Evolutionary conservation across 1,284 basidiomycete genomes (phyloP).

Genomic region (Gastroboletus turbinatus): DNA sequence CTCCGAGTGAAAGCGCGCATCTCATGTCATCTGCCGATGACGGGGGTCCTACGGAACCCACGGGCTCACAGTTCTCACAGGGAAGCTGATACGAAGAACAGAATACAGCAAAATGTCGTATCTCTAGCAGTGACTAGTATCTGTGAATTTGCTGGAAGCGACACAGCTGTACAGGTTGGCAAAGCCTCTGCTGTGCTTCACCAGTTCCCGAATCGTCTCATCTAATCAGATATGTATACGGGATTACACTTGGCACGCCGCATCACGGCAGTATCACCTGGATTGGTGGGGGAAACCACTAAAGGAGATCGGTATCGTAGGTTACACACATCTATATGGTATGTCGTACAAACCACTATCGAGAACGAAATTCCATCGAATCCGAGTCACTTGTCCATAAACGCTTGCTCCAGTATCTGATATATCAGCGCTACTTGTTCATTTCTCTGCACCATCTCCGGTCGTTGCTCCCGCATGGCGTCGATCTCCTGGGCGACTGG

Average conservation of each 20-base stretch:
- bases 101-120: not conserved
- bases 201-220: not conserved
- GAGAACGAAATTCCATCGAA: not conserved
- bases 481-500: conserved; percentile 74
- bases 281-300: no score
- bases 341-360: not conserved
- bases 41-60: not conserved
- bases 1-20: not conserved
- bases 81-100: not conserved
- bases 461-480: conserved; percentile 74
- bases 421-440: conserved; percentile 72
- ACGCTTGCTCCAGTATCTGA: conserved; percentile 50
- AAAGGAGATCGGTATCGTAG: not conserved
- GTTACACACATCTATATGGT: not conserved
- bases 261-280: no score
- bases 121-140: not conserved
- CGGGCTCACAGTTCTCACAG: not conserved
- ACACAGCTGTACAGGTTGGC: no score
- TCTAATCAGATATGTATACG: not conserved
- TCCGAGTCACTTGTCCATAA: conserved; percentile 17
- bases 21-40: not conserved
- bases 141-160: not conserved
- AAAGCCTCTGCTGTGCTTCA: no score
- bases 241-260: no score
- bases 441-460: conserved; percentile 75